These are phyloP conservation scores for Fusarium kyushuense DNA, from an alignment of 2,329 filamentous ascomycete genomes.

Conservation along the genomic window DNA sequence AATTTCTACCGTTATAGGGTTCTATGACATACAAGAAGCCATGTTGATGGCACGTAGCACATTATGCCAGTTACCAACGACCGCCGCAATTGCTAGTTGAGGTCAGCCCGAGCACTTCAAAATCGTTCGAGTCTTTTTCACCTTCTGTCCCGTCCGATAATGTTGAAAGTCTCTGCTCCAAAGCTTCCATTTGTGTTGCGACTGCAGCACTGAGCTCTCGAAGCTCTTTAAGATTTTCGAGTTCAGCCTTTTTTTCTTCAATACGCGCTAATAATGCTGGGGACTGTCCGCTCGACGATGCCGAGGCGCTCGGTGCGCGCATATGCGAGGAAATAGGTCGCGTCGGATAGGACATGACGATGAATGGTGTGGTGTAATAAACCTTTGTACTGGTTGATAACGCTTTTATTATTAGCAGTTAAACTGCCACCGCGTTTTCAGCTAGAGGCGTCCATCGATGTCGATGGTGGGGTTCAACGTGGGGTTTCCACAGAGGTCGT, in stretches of 20 bases:
- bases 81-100: constrained; percentile 78
- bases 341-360: constrained; percentile 67
- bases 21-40: constrained; percentile 76
- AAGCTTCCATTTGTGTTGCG: constrained; percentile 83
- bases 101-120: constrained; percentile 34
- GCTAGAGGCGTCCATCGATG: not conserved
- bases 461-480: constrained; percentile 47
- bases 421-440: constrained; percentile 32
- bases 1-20: not conserved
- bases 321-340: constrained; percentile 74
- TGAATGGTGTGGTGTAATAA: not conserved
- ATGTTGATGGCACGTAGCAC: constrained; percentile 87
- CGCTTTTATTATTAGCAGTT: constrained; percentile 13
- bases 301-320: constrained; percentile 69
- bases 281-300: constrained; percentile 70
- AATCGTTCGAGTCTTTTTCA: constrained; percentile 49
- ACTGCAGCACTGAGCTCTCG: constrained; percentile 82
- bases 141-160: constrained; percentile 86
- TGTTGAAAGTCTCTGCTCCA: constrained; percentile 82
- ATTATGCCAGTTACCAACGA: constrained; percentile 89
- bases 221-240: constrained; percentile 82
- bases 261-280: constrained; percentile 79
- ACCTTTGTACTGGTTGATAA: constrained; percentile 8
- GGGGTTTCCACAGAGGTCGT: constrained; percentile 36
- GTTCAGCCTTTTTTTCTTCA: constrained; percentile 85